Evolutionary conservation across 139 green algal species (phyloP).

Genomic region (Chara braunii): DNA sequence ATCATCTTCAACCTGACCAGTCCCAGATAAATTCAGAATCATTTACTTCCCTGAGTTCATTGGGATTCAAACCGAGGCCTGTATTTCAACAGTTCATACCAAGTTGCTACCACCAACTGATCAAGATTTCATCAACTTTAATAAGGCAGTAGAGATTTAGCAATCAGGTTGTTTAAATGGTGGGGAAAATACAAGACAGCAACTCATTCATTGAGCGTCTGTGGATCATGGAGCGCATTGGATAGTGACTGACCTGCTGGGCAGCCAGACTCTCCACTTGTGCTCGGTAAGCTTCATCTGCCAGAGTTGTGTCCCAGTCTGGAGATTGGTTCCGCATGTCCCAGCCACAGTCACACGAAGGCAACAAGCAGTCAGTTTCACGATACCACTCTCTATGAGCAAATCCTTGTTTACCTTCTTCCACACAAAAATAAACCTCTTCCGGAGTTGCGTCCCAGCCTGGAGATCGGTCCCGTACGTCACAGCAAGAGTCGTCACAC

Average conservation of each 20-base stretch:
- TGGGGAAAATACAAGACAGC: neutral
- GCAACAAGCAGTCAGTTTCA: too few species aligned
- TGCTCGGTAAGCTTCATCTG: conserved; percentile 34
- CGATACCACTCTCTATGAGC: too few species aligned
- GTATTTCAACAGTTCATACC: neutral
- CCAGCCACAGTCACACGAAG: too few species aligned
- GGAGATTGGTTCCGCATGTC: neutral
- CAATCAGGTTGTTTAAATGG: neutral
- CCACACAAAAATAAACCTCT: too few species aligned
- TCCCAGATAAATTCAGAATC: too few species aligned
- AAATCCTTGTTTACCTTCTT: too few species aligned
- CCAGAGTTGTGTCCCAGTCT: conserved; percentile 23
- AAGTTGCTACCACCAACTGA: neutral
- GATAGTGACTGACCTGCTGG: conserved; percentile 9
- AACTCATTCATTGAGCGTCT: neutral
- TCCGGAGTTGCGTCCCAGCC: conserved; percentile 19
- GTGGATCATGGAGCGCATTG: neutral
- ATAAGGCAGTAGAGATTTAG: neutral
- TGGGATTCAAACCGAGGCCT: neutral
- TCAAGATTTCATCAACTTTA: conserved; percentile 1
- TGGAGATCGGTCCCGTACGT: neutral
- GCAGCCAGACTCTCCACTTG: conserved; percentile 27
- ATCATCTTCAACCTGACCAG: too few species aligned
- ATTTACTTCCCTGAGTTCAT: too few species aligned
- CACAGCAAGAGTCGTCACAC: too few species aligned